phyloP scores from a whole-genome alignment of 768 basidiomycete species.

The Naematelia encephala region DNA sequence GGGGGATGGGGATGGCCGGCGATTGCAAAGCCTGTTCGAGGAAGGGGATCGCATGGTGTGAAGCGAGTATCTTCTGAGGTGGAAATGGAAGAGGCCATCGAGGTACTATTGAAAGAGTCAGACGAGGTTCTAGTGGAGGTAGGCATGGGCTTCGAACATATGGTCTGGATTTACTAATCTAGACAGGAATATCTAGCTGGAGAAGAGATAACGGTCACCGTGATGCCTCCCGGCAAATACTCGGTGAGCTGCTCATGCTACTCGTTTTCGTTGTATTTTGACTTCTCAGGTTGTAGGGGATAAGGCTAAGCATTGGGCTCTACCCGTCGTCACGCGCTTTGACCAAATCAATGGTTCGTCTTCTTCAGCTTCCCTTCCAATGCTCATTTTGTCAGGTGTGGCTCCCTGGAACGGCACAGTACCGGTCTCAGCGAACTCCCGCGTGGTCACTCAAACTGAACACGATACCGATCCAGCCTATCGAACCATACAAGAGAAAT shows the following conservation, averaged over 20 bases:
- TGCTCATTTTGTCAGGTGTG: conserved; percentile 21
- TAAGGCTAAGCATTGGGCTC: conserved; percentile 30
- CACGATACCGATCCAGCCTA: conserved; percentile 25
- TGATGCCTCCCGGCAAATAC: conserved; percentile 45
- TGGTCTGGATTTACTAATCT: not conserved
- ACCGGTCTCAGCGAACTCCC: conserved; percentile 40
- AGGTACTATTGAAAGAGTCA: conserved; percentile 24
- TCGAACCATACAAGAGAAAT: conserved; percentile 15
- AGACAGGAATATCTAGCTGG: conserved; percentile 32
- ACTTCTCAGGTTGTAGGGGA: conserved; percentile 21
- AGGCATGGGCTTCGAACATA: conserved; percentile 1
- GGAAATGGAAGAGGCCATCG: conserved; percentile 16
- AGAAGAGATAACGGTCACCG: conserved; percentile 44
- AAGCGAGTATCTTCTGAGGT: conserved; percentile 16
- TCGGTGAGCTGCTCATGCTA: conserved; percentile 17
- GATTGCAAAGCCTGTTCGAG: conserved; percentile 42
- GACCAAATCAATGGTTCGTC: conserved; percentile 31
- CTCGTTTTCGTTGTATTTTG: not conserved
- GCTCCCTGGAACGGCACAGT: conserved; percentile 44
- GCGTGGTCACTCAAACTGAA: conserved; percentile 21
- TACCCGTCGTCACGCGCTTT: conserved; percentile 40
- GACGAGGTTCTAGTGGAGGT: conserved; percentile 33
- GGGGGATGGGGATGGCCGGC: conserved; percentile 23
- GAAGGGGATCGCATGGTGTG: conserved; percentile 46
- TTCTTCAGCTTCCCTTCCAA: not conserved